Base-by-base conservation (phyloP, 23 red algal genomes). In the Agarophyton chilense region DNA sequence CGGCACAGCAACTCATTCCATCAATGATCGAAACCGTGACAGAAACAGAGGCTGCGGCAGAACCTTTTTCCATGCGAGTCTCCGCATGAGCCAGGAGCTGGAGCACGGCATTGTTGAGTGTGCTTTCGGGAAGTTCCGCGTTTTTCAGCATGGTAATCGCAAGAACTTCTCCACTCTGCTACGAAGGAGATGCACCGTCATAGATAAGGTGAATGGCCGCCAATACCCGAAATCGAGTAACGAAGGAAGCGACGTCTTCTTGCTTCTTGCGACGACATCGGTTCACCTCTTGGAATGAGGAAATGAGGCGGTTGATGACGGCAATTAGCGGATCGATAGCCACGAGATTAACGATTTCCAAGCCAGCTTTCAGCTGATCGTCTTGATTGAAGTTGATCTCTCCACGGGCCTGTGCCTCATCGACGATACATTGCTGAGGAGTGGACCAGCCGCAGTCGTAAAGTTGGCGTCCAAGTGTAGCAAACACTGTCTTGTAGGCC, bases 261-360 rank as follows among this genome's bases (percentile, higher is more conserved):
- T 74, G 29, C n/a, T 55, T 32, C 38, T 31, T 64, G 5, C 39
- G 39, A 18, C 40, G 64, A 61, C 63, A 87, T 21, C 33, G 16
- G 0, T 46, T 51, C 10, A 87, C 82, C 47, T 72, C 74, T 10
- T 74, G 33, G 64, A 52, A 87, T 12, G 82, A 87, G 54, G 82
- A 52, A 36, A 87, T 72, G 21, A 87, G 25, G 12, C 82, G 52
- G 18, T 57, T 87, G 9, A 87, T 64, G 10, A 87, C 32, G 36
- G 63, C 25, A 54, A 76, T 87, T 0, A 64, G 82, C 4, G 82
- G 65, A 74, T 87, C 65, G 14, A 87, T 7, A 8, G 82, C 82
- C 10, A 87, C 61, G 18, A 87, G 24, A 5, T 57, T 21, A 19
- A 87, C 65, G 18, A 87, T 87, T 72, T 72, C 36, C 17, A 51